Evolutionary conservation across 106 monocot species (phyloP).

Genomic region (Cymbidium sinense): DNA sequence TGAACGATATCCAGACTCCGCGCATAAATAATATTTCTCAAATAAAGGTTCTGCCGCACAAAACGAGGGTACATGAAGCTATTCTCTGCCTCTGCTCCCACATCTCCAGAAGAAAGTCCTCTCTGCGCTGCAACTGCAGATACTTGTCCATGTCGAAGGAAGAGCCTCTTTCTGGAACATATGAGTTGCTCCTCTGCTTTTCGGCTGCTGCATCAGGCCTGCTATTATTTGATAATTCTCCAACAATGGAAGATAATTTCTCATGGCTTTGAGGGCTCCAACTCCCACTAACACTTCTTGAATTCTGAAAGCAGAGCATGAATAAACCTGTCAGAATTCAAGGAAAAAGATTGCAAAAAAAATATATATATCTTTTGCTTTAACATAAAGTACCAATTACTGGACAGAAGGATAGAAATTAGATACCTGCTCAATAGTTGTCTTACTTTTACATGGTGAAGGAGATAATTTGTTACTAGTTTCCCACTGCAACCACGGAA

Average conservation of each 20-base stretch:
- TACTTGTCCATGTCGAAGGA: conserved; percentile 63
- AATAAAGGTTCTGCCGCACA: conserved; percentile 28
- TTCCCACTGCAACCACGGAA: conserved; percentile 99
- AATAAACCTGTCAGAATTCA: too few relatives aligned
- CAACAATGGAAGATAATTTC: conserved; percentile 12
- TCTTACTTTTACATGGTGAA: conserved; percentile 39
- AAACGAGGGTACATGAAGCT: conserved; percentile 47
- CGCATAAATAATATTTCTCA: not conserved
- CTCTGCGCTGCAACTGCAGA: conserved; percentile 22
- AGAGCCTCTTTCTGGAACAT: conserved; percentile 1
- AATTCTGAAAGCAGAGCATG: too few relatives aligned
- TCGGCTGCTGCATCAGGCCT: conserved; percentile 15
- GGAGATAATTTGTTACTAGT: conserved; percentile 44
- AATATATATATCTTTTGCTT: not conserved
- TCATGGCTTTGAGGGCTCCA: conserved; percentile 46
- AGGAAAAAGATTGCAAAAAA: too few relatives aligned
- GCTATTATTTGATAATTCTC: not conserved
- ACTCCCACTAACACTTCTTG: conserved; percentile 24
- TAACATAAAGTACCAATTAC: too few relatives aligned
- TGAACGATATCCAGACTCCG: not conserved
- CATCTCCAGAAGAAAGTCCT: conserved; percentile 51
- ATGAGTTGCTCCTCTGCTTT: not conserved
- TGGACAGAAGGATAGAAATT: too few relatives aligned
- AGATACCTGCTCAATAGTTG: too few relatives aligned
- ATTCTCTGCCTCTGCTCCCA: conserved; percentile 51